Evolutionary conservation across 768 basidiomycete genomes (phyloP), one percentile per base, ranked within the genome.

Genomic region (Rhizopogon vinicolor): DNA sequence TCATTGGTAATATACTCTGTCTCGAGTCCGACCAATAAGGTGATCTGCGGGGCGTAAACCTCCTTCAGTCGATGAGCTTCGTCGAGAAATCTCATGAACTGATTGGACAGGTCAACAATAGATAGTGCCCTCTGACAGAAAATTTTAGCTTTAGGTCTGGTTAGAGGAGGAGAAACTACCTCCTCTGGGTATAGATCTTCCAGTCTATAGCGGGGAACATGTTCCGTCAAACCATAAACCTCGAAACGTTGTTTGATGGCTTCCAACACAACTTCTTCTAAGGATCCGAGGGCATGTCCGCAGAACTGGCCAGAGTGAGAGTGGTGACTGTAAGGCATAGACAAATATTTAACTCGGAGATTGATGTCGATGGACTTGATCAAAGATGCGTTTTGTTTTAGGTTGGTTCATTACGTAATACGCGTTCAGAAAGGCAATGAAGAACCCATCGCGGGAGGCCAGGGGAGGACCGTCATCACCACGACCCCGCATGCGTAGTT

Each of bases 301-400:
- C 95, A 96, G 73, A 94, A 96, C 64, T 95, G 87, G 31, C 94
- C 93, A 0, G 92, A 96, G 65, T 97, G 93, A 18, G 90, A 93
- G 70, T 94, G 93, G 66, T 92, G 91, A 65, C 86, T 89, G 63
- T 83, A 74, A 56, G 85, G 86, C 82, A 83, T 84, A 40, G 54
- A 31, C 83, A 42, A 54, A 31, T 52, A 48, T 42, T 49, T 49
- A 41, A n/a, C 40, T n/a, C 40, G 40, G 16, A 33, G 29, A 48
- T 33, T 28, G 31, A 48, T 13, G 12, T 29, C 18, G 31, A 35
- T 19, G 33, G 13, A 13, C 19, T 29, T 7, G 16, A 45, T 45
- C 44, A 19, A 33, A 37, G 35, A 37, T 37, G 35, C 35, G 35
- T 12, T 9, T 10, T 9, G 35, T 37, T 37, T 37, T 37, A 37